Evolutionary conservation across 371 early-diverging fungal species (phyloP), one percentile per base, ranked within the genome.

Genomic region (Dinochytrium kinnereticum): DNA sequence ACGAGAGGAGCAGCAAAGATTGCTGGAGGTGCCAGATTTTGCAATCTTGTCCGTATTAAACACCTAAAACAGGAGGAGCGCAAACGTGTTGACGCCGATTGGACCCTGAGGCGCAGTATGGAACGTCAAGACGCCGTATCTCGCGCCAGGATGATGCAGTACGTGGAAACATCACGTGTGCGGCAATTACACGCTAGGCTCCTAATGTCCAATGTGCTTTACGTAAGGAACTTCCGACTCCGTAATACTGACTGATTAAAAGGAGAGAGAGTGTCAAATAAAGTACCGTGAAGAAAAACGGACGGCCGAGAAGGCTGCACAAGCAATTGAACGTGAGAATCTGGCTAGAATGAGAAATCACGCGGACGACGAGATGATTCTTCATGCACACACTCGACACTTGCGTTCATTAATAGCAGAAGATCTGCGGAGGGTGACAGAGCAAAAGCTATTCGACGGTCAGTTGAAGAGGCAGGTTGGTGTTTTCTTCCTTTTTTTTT

Each of bases 141-240:
- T 33, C 72, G 81, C 34, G 85, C 85, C 13, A 55, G 76, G 64
- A 21, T 71, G 51, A 70, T 85, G 74, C 80, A 78, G 40, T 73
- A 74, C 50, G 50, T 66, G 19, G 75, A 80, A 37, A 69, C 74
- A 38, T 74, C 80, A 1, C 71, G 74, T 49, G 77, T 85, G 50
- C 40, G 71, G 59, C 44, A 59, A 59, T 53, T 85, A 1, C 77
- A 75, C 30, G 74, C 78, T 2, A 59, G 78, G 33, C 68, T 81
- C 17, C 74, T 81, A 13, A 70, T 80, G 61, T 76, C 85, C 24
- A 80, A 82, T 74, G 80, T 85, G 10, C 61, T 84, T n/a, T 66
- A 76, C 65, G 84, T 83, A 69, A 83, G 91, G 89, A 69, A 31
- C 28, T 61, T 15, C 49, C 17, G 2, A 19, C 36, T 24, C 33